Evolutionary conservation across 1,284 basidiomycete genomes (phyloP).

Genomic region (Testicularia cyperi): DNA sequence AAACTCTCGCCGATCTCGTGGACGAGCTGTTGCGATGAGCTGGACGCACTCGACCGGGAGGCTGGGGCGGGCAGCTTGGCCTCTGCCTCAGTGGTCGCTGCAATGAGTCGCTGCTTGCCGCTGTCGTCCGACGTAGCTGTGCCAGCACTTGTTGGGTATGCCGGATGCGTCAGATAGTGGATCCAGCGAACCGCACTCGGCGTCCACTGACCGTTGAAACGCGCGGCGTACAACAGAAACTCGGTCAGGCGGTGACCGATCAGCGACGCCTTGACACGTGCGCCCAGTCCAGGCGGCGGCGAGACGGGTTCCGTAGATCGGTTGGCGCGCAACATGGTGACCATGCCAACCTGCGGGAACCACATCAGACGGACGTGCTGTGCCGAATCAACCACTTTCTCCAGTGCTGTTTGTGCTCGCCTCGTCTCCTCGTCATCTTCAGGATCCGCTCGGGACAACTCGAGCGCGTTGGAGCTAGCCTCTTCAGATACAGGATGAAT

Average conservation of each 20-base stretch:
- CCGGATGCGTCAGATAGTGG: conserved; percentile 33
- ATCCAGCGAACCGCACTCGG: conserved; percentile 30
- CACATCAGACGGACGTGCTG: conserved; percentile 94
- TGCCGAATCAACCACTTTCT: conserved; percentile 61
- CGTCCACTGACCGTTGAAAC: conserved; percentile 25
- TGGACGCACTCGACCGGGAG: no score
- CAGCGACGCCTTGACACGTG: conserved; percentile 19
- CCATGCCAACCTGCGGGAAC: conserved; percentile 78
- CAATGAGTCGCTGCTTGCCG: not conserved
- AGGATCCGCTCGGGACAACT: conserved; percentile 13
- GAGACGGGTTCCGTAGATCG: conserved; percentile 67
- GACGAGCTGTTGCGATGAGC: conserved; percentile 22
- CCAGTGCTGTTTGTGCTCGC: conserved; percentile 65
- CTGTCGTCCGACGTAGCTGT: not conserved
- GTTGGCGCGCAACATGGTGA: conserved; percentile 75
- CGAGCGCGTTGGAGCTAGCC: conserved; percentile 16
- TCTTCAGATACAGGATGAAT: conserved; percentile 28
- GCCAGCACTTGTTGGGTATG: conserved; percentile 15
- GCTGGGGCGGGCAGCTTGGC: no score
- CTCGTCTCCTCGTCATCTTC: conserved; percentile 53
- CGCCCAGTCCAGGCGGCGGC: conserved; percentile 6
- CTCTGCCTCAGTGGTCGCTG: no score
- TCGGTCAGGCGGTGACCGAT: conserved; percentile 36
- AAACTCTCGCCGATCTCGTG: conserved; percentile 22
- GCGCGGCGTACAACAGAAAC: conserved; percentile 33